Percentiles rank a stretch among this genome's conserved stretches.
Evolutionary conservation across 1,284 basidiomycete genomes (phyloP).

Genomic region (Ganoderma lingzhi): DNA sequence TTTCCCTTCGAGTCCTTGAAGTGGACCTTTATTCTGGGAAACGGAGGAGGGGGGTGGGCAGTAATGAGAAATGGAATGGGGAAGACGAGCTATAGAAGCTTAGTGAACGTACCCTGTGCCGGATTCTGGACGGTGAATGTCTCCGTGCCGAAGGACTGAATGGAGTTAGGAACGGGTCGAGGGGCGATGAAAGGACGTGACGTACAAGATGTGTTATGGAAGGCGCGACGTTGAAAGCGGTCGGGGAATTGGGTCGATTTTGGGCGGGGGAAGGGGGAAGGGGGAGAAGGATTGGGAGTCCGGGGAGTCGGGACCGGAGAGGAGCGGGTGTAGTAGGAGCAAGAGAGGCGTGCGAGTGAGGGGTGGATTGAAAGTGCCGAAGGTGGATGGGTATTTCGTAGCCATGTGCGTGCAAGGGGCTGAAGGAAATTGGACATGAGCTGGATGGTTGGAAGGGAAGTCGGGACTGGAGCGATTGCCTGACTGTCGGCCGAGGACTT

Average conservation of each 20-base stretch:
- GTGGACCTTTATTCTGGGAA: conserved; percentile 81
- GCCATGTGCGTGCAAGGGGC: background rate
- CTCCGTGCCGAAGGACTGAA: conserved; percentile 43
- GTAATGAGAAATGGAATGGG: conserved; percentile 6
- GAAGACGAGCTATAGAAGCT: conserved; percentile 25
- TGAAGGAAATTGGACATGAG: background rate
- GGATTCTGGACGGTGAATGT: conserved; percentile 61
- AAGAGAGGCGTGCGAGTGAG: background rate
- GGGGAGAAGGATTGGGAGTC: background rate
- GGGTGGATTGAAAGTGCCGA: background rate
- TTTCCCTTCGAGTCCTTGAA: conserved; percentile 92
- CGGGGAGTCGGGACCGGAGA: background rate
- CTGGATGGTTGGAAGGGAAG: background rate
- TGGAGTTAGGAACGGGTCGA: background rate
- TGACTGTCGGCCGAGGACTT: background rate
- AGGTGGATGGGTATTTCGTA: background rate
- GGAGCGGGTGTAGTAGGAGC: background rate
- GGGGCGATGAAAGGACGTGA: background rate
- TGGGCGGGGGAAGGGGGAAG: background rate
- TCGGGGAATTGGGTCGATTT: background rate
- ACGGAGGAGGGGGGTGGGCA: conserved; percentile 8
- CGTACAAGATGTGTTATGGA: background rate
- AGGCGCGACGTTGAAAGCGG: background rate
- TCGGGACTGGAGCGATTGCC: background rate
- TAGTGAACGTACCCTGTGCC: conserved; percentile 67